A percentile compares a stretch with the other conserved stretches of the same genome.
Conservation (phyloP, 2,329 filamentous ascomycete genomes). For the Atkinsonella texensis region DNA sequence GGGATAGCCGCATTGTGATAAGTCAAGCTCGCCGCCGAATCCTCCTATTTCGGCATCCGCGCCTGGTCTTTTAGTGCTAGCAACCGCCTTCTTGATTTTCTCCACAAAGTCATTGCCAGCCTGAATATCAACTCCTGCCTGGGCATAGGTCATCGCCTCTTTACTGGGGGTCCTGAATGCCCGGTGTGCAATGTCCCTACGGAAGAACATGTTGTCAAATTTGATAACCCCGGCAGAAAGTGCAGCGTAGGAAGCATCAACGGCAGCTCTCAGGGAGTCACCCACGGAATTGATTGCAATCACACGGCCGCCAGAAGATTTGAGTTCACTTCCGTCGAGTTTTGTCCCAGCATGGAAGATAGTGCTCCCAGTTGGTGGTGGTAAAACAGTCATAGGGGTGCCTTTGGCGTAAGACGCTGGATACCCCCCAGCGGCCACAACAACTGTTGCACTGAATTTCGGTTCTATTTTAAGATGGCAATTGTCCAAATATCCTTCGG, state of each 20-base stretch:
- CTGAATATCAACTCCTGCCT: slow-evolving; percentile 88
- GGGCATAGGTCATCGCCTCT: slow-evolving; percentile 71
- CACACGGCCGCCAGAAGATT: slow-evolving; percentile 77
- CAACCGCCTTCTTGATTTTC: slow-evolving; percentile 83
- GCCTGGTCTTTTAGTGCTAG: slow-evolving; percentile 70
- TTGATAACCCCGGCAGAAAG: slow-evolving; percentile 56
- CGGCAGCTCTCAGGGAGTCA: slow-evolving; percentile 64
- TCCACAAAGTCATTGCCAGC: slow-evolving; percentile 87
- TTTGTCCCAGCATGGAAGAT: slow-evolving; percentile 92
- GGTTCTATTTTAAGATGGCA: slow-evolving; percentile 55
- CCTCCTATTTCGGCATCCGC: slow-evolving; percentile 91
- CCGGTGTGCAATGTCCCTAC: slow-evolving; percentile 83
- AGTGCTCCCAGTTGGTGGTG: slow-evolving; percentile 36
- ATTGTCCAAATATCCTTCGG: slow-evolving; percentile 59
- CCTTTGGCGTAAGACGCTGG: slow-evolving; percentile 79
- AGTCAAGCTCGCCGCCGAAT: slow-evolving; percentile 59
- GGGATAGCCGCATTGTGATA: slow-evolving; percentile 61
- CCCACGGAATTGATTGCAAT: slow-evolving; percentile 80
- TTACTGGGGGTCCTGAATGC: slow-evolving; percentile 41
- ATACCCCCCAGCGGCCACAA: slow-evolving; percentile 88
- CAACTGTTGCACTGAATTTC: slow-evolving; percentile 76
- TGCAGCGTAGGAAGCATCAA: slow-evolving; percentile 77
- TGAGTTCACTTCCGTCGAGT: slow-evolving; percentile 48
- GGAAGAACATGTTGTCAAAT: slow-evolving; percentile 83
- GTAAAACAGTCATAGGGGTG: slow-evolving; percentile 40